Conservation (phyloP, 352 stramenopile species). For the Phytopythium chamaehyphon region DNA sequence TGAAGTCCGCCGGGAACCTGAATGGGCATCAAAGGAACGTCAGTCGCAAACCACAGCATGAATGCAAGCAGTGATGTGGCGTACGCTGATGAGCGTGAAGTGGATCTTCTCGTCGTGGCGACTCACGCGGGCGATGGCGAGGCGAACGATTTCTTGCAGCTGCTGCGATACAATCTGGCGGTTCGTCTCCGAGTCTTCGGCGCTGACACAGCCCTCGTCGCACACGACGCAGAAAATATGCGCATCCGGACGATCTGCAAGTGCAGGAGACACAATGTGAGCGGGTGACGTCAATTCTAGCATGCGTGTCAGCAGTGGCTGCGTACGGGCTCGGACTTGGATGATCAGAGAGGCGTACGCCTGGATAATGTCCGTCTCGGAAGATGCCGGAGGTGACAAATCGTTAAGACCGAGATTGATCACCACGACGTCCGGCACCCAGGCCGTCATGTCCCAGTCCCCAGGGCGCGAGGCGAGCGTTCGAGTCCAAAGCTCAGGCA, state of each 20-base stretch:
- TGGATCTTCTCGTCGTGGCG: conserved; percentile 80
- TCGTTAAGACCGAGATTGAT: conserved; percentile 85
- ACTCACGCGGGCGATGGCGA: conserved; percentile 74
- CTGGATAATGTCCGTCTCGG: conserved; percentile 79
- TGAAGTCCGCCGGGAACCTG: conserved; percentile 68
- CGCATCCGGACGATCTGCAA: conserved; percentile 58
- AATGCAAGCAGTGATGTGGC: neutral
- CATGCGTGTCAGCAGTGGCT: neutral
- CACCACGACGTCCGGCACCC: conserved; percentile 78
- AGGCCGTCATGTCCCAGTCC: conserved; percentile 71
- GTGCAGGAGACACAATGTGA: neutral
- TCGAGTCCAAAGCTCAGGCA: conserved; percentile 80
- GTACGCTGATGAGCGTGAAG: conserved; percentile 77
- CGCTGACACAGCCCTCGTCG: conserved; percentile 78
- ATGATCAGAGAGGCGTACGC: conserved; percentile 68
- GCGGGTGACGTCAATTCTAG: no score
- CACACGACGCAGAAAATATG: conserved; percentile 88
- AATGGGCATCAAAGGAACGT: neutral
- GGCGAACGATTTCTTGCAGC: conserved; percentile 82
- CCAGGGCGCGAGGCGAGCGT: conserved; percentile 70
- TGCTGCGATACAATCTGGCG: conserved; percentile 76
- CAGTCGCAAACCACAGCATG: neutral
- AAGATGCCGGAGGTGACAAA: conserved; percentile 75
- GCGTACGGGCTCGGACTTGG: conserved; percentile 74
- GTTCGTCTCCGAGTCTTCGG: conserved; percentile 67